Evolutionary conservation across 257 asterid genomes (phyloP).

Genomic region (Anisodus tanguticus): DNA sequence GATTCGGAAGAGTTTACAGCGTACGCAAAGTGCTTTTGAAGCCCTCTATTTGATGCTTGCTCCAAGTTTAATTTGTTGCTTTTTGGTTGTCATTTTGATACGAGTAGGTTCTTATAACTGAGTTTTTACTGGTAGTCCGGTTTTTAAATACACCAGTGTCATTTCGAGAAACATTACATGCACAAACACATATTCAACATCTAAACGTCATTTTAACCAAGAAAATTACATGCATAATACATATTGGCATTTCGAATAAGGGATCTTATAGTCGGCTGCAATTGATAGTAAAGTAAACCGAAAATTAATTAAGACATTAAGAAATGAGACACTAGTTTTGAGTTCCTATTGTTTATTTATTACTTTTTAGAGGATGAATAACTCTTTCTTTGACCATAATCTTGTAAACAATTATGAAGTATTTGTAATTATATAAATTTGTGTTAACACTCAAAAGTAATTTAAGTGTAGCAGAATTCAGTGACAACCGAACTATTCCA

Average conservation of each 20-base stretch:
- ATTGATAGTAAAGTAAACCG: too few species aligned
- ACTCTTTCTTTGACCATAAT: not conserved
- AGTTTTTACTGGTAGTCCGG: not conserved
- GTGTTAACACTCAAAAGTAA: too few species aligned
- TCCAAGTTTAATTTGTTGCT: not conserved
- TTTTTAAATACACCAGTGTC: not conserved
- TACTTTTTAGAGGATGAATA: too few species aligned
- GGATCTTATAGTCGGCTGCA: too few species aligned
- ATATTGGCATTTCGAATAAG: too few species aligned
- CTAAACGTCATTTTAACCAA: not conserved
- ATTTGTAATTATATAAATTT: too few species aligned
- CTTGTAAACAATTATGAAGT: not conserved
- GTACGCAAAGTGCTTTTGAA: constrained; percentile 19
- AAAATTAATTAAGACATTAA: too few species aligned
- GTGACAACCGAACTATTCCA: too few species aligned
- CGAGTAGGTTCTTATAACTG: not conserved
- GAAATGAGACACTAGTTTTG: too few species aligned
- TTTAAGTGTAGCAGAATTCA: too few species aligned
- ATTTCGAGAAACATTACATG: not conserved
- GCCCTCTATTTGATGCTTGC: not conserved
- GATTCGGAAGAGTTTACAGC: not conserved
- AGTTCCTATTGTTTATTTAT: not conserved
- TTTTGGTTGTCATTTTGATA: not conserved
- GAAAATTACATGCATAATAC: not conserved
- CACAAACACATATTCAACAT: not conserved